Evolutionary conservation across 1,284 basidiomycete genomes (phyloP).

Genomic region (Rhizoctonia solani): DNA sequence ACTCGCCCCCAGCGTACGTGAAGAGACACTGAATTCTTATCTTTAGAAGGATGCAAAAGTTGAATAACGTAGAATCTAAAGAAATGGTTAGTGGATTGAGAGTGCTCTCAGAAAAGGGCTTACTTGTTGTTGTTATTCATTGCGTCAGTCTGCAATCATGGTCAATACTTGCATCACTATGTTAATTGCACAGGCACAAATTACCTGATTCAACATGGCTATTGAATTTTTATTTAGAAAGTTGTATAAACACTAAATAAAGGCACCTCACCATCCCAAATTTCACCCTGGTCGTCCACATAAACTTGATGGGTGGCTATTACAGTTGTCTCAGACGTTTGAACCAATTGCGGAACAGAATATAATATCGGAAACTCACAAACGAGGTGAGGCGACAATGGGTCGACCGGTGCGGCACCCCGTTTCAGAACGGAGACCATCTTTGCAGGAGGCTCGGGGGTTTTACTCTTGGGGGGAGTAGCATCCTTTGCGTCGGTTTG

Average conservation of each 20-base stretch:
- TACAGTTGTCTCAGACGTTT: neutral
- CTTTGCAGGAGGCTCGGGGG: slow-evolving; percentile 15
- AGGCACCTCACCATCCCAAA: slow-evolving; percentile 56
- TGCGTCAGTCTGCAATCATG: slow-evolving; percentile 9
- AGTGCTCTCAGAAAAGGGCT: no score
- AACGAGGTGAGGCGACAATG: slow-evolving; percentile 51
- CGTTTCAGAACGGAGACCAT: slow-evolving; percentile 54
- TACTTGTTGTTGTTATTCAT: slow-evolving; percentile 31
- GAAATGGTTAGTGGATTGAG: neutral
- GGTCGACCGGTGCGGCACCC: slow-evolving; percentile 65
- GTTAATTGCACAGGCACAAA: neutral
- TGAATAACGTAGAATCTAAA: slow-evolving; percentile 61
- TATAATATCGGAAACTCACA: slow-evolving; percentile 48
- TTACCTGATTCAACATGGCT: slow-evolving; percentile 61
- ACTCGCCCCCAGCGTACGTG: slow-evolving; percentile 65
- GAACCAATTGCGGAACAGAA: neutral
- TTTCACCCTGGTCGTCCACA: slow-evolving; percentile 49
- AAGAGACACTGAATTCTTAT: slow-evolving; percentile 48
- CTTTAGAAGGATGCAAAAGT: slow-evolving; percentile 57
- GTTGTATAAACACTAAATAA: neutral
- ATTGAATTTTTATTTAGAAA: neutral
- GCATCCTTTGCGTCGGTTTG: slow-evolving; percentile 41
- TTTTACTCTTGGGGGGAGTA: slow-evolving; percentile 34
- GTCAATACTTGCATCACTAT: neutral
- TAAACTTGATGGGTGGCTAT: slow-evolving; percentile 63